Evolutionary conservation across 2,329 filamentous ascomycete genomes (phyloP), one percentile per base, ranked within the genome.

Genomic region (Helicocarpus griseus): DNA sequence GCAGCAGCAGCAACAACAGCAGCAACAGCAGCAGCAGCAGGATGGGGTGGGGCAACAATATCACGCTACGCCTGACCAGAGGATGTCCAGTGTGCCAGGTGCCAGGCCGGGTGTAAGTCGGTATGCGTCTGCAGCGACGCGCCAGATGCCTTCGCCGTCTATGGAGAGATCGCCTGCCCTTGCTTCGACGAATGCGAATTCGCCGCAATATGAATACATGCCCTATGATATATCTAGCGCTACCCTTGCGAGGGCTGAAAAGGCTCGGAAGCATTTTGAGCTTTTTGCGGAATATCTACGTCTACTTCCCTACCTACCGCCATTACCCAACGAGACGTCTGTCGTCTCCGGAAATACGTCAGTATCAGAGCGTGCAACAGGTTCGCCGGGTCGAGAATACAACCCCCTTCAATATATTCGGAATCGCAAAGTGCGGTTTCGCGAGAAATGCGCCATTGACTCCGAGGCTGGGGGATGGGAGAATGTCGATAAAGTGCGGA

Each of bases 401-500:
- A 95, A 98, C 64, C 93, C 91, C 4, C 71, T 98, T 22, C 93
- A 97, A 67, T 89, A 89, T 60, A 86, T 97, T 51, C 84, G 93
- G 19, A 97, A 98, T 63, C 80, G 91, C 45, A 91, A 90, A 64
- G 80, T 93, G 11, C 79, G 93, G 56, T 85, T 85, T 24, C 80
- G 90, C 14, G 87, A 94, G 69, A 80, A 87, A 38, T 83, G 80
- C 57, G 70, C 78, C 0, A 83, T 95, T 31, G 81, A 93, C 60
- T 82, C 86, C 14, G 82, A 88, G 55, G 75, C 77, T 1, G 83
- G 87, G 58, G 87, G 87, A 1, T 97, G 94, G 73, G 77, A 80
- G 36, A 83, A 96, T 65, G 73, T 87, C 1, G 74, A 79, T 3
- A 79, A 75, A 43, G 87, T 95, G 6, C 80, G 79, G 48, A 73